These are phyloP conservation scores for Leptodontidium sp. DNA, from an alignment of 2,329 filamentous ascomycete genomes.

Conservation along the genomic window DNA sequence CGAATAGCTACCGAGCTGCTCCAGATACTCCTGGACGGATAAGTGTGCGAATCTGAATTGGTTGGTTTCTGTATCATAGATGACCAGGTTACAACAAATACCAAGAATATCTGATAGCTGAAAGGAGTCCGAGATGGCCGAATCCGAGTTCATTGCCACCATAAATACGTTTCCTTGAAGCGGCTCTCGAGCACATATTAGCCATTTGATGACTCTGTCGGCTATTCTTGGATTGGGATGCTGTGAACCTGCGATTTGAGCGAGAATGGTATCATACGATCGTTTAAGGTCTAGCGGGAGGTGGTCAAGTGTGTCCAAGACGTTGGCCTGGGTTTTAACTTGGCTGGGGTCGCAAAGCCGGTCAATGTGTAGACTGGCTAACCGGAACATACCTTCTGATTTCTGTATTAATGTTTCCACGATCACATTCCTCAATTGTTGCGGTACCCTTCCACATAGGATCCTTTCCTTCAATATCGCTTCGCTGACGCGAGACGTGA, in stretches of 20 bases:
- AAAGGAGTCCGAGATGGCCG: neutral
- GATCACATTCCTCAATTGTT: neutral
- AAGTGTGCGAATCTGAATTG: slow-evolving; percentile 29
- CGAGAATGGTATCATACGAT: slow-evolving; percentile 21
- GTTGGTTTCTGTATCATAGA: slow-evolving; percentile 3
- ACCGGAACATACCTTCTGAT: slow-evolving; percentile 26
- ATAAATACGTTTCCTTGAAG: slow-evolving; percentile 9
- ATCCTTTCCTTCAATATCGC: slow-evolving; percentile 19
- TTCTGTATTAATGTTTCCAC: slow-evolving; percentile 11
- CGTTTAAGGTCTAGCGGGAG: slow-evolving; percentile 19
- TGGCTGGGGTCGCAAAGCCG: slow-evolving; percentile 27
- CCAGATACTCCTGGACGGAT: slow-evolving; percentile 30
- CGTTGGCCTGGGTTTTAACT: slow-evolving; percentile 19
- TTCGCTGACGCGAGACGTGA: slow-evolving; percentile 4
- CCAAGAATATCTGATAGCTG: slow-evolving; percentile 16
- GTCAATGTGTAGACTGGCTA: slow-evolving; percentile 29
- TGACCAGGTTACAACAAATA: slow-evolving; percentile 26
- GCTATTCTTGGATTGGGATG: slow-evolving; percentile 20
- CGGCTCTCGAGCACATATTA: slow-evolving; percentile 10
- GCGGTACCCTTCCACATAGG: slow-evolving; percentile 16
- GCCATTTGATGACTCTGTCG: slow-evolving; percentile 14
- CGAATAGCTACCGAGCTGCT: slow-evolving; percentile 8
- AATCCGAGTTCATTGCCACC: slow-evolving; percentile 6
- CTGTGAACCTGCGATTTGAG: slow-evolving; percentile 11
- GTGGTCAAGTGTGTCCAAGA: neutral